phyloP scores from a whole-genome alignment of 805 yeast genomes.

The Zygosaccharomyces rouxii region DNA sequence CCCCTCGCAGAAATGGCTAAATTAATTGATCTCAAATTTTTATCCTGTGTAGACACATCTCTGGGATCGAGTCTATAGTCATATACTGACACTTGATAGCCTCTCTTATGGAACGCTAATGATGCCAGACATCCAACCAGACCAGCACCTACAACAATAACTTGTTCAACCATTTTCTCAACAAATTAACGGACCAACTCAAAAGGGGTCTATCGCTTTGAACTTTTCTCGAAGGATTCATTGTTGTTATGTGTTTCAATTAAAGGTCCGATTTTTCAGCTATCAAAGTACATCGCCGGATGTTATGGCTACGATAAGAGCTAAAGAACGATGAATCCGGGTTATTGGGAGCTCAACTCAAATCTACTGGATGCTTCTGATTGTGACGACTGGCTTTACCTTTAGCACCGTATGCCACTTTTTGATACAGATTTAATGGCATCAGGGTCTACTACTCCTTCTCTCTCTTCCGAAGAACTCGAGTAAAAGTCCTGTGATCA shows the following conservation, averaged over 20 bases:
- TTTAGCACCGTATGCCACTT: too few relatives aligned
- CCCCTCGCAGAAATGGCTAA: constrained; percentile 88
- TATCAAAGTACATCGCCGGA: not conserved
- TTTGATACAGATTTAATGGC: too few relatives aligned
- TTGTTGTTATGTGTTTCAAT: not conserved
- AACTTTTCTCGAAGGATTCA: not conserved
- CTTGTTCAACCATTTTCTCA: constrained; percentile 25
- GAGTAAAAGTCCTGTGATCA: too few relatives aligned
- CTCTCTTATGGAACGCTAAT: constrained; percentile 67
- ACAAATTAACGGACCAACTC: not conserved
- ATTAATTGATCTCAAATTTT: constrained; percentile 66
- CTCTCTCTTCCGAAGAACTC: too few relatives aligned
- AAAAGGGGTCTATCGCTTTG: not conserved
- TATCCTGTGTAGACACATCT: constrained; percentile 30
- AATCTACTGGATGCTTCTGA: not conserved
- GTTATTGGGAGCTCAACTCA: too few relatives aligned
- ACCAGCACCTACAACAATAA: constrained; percentile 82
- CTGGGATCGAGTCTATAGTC: constrained; percentile 73
- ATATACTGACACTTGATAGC: constrained; percentile 65
- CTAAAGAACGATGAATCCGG: not conserved
- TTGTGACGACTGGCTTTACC: not conserved
- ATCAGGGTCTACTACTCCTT: too few relatives aligned
- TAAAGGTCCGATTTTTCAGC: not conserved
- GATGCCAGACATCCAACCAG: constrained; percentile 85
- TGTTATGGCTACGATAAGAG: not conserved